Evolutionary conservation across 768 basidiomycete genomes (phyloP), one percentile per base, ranked within the genome.

Genomic region (Panellus pusillus): DNA sequence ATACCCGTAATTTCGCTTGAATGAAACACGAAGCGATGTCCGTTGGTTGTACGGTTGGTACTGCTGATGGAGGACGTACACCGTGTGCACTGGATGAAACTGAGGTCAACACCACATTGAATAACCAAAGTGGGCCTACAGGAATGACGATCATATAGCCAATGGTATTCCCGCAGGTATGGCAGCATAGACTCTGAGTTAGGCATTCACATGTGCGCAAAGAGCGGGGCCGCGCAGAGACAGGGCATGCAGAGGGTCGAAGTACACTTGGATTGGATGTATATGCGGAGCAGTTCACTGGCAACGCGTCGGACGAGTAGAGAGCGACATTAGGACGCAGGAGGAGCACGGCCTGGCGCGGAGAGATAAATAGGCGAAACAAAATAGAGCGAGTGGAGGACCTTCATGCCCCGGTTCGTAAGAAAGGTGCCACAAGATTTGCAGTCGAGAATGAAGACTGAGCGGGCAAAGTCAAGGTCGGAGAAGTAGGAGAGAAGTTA

Each of bases 1-100:
- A 78, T 79, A 9, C 81, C 80, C 20, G 68, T 60, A 47, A 91
- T 81, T 68, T 87, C 86, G 58, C 68, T 79, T 37, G 86, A 86
- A 72, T 93, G 89, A 68, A 93, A 93, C 32, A 93, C 91, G 67
- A 89, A 93, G 28, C 89, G 83, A 67, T 92, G 90, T 9, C 89
- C 89, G 67, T 92, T 93, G 19, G 90, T 90, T 8, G 83, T 76
- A 54, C 87, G 82, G 67, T 87, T 86, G 15, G 79, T 81, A 6
- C 77, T 77, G 44, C 79, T 77, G 47, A 85, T 83, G 2, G 87
- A 86, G 14, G 83, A 81, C 15, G 86, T 91, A 69, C 91, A 94
- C 43, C 83, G 82, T 15, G 73, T 61, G 66, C 91, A 93, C 78
- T 81, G 57, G 42, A 31, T 40, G 50, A 36, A 39, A 48, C 44